phyloP scores from a whole-genome alignment of 352 stramenopile genomes.

The Hyaloperonospora brassicae region DNA sequence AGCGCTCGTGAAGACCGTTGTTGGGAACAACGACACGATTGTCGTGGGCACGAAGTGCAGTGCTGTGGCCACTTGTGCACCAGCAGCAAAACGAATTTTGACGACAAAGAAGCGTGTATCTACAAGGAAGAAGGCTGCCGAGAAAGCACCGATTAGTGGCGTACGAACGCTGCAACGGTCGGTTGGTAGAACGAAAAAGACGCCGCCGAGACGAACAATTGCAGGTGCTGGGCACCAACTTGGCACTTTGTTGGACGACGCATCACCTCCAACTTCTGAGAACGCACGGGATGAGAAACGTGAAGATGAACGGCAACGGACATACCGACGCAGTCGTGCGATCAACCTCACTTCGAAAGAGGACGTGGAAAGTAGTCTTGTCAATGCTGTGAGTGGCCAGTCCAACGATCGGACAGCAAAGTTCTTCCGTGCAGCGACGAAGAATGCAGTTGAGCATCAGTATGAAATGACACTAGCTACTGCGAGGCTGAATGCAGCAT shows the following conservation, averaged over 20 bases:
- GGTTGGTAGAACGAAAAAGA: conserved; percentile 14
- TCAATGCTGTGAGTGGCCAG: conserved; percentile 51
- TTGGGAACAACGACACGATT: conserved; percentile 67
- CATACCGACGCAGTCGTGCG: conserved; percentile 42
- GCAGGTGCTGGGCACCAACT: conserved; percentile 42
- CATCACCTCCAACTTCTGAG: conserved; percentile 3
- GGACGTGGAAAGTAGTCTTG: conserved; percentile 56
- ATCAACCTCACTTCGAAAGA: conserved; percentile 73
- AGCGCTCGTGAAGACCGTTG: conserved; percentile 37
- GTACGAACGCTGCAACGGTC: conserved; percentile 45
- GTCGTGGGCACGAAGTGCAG: conserved; percentile 30
- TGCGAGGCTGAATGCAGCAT: conserved; percentile 60
- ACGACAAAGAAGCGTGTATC: conserved; percentile 12
- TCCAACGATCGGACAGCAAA: conserved; percentile 52
- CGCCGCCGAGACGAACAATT: conserved; percentile 36
- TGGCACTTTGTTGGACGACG: conserved; percentile 40
- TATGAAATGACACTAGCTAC: conserved; percentile 71
- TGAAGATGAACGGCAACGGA: conserved; percentile 25
- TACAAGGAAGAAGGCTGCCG: conserved; percentile 24
- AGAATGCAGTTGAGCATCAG: conserved; percentile 70
- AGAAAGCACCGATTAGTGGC: conserved; percentile 19
- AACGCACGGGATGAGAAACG: conserved; percentile 3
- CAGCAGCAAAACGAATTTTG: conserved; percentile 5
- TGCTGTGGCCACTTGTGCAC: conserved; percentile 4
- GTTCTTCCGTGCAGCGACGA: conserved; percentile 74